Percentiles rank a stretch among this genome's conserved stretches.
These are phyloP conservation scores for Apiospora saccharicola DNA, from an alignment of 2,329 filamentous ascomycete genomes.

Conservation along the genomic window DNA sequence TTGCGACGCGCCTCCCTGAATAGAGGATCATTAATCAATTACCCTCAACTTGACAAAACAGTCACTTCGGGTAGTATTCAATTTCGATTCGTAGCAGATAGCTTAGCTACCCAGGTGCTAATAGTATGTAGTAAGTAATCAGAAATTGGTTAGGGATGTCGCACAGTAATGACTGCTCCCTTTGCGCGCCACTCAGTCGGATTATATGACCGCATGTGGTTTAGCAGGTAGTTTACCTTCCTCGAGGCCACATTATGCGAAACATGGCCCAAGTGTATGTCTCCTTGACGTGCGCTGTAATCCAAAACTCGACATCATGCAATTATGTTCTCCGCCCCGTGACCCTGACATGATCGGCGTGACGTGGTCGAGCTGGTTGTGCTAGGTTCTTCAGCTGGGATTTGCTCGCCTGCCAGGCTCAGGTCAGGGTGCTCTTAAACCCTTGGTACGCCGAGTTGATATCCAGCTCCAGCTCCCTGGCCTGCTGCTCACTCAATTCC, in stretches of 20 bases:
- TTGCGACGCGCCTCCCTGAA: background rate
- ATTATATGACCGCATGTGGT: background rate
- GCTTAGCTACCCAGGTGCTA: background rate
- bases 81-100: background rate
- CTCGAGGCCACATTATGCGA: background rate
- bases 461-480: constrained; percentile 87
- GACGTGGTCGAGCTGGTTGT: background rate
- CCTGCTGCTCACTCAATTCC: constrained; percentile 86
- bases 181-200: background rate
- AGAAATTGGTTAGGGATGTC: background rate
- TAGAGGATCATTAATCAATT: background rate
- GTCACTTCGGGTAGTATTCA: background rate
- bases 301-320: background rate
- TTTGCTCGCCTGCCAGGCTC: background rate
- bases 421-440: constrained; percentile 72
- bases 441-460: constrained; percentile 95
- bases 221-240: background rate
- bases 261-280: background rate
- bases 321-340: background rate
- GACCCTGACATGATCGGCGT: background rate
- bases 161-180: background rate
- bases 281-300: background rate
- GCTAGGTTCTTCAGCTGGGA: background rate
- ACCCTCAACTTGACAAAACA: background rate
- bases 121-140: background rate